Evolutionary conservation across 805 yeast species (phyloP).

Genomic region (Candida ipomoeae): DNA sequence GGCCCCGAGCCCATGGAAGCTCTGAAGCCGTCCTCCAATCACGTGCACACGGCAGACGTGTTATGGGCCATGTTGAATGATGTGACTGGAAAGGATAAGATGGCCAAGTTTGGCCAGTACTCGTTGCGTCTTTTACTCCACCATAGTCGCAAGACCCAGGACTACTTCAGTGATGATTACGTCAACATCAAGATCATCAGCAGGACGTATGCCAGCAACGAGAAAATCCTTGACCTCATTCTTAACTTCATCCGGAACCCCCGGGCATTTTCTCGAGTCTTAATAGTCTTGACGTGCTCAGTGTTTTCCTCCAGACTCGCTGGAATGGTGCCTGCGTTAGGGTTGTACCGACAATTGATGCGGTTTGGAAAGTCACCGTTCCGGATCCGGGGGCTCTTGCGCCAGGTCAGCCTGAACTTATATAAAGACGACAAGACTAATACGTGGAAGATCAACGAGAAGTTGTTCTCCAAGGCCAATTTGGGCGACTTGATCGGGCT

Average conservation of each 20-base stretch:
- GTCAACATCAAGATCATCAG: constrained; percentile 31
- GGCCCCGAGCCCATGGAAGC: neutral
- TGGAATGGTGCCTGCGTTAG: constrained; percentile 46
- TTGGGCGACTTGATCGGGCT: constrained; percentile 51
- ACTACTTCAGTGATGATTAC: constrained; percentile 29
- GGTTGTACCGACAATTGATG: constrained; percentile 60
- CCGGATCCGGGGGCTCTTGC: constrained; percentile 38
- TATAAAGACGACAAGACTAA: constrained; percentile 8
- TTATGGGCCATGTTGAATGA: constrained; percentile 50
- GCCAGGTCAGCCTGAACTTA: constrained; percentile 22
- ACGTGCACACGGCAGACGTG: constrained; percentile 34
- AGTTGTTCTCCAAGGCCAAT: constrained; percentile 39
- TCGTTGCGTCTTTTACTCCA: constrained; percentile 48
- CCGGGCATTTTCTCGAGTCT: constrained; percentile 30
- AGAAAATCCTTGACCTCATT: constrained; percentile 30
- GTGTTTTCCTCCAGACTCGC: constrained; percentile 37
- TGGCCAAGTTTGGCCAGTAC: constrained; percentile 63
- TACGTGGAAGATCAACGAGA: constrained; percentile 12
- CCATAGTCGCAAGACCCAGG: constrained; percentile 41
- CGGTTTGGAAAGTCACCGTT: constrained; percentile 71
- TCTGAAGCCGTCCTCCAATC: neutral
- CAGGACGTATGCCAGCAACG: constrained; percentile 28
- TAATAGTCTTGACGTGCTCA: constrained; percentile 34
- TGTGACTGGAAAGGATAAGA: constrained; percentile 66
- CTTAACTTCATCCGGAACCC: constrained; percentile 36